Percentiles rank a stretch among this genome's conserved stretches.
phyloP scores from a whole-genome alignment of 495 filamentous ascomycete species.

The Hyaloscypha bicolor region DNA sequence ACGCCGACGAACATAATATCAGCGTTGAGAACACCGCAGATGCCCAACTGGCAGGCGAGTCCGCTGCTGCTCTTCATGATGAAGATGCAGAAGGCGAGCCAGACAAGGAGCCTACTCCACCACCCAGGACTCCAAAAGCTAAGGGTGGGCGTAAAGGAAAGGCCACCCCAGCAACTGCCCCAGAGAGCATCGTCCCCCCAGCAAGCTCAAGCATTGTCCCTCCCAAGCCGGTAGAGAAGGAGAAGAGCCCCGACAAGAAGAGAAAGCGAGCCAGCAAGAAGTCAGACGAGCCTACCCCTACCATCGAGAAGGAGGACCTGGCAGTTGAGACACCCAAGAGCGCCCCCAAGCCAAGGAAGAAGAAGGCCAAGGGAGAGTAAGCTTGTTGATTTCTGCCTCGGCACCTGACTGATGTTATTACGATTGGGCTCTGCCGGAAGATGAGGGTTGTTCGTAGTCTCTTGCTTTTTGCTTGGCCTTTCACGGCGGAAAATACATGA shows the following conservation, averaged over 20 bases:
- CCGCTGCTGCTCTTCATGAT: conserved; percentile 55
- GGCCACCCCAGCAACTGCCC: conserved; percentile 33
- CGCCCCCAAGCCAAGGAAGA: conserved; percentile 32
- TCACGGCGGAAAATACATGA: conserved; percentile 4
- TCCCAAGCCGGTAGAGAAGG: conserved; percentile 33
- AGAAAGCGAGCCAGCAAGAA: conserved; percentile 44
- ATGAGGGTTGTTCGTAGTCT: not conserved
- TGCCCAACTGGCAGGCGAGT: conserved; percentile 33
- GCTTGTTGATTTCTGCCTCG: conserved; percentile 20
- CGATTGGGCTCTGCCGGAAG: conserved; percentile 4
- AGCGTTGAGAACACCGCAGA: conserved; percentile 27
- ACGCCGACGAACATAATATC: conserved; percentile 56
- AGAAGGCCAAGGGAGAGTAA: conserved; percentile 30
- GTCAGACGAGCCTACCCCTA: conserved; percentile 40
- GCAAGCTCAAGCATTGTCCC: conserved; percentile 33
- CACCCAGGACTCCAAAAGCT: conserved; percentile 43
- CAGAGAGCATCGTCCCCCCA: conserved; percentile 37
- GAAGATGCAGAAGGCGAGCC: conserved; percentile 60
- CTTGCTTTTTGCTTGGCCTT: conserved; percentile 4
- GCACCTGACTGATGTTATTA: not conserved
- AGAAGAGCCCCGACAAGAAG: conserved; percentile 47
- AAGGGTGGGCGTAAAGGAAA: conserved; percentile 52
- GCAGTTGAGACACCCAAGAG: conserved; percentile 51
- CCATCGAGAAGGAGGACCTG: conserved; percentile 45
- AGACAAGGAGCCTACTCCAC: conserved; percentile 56